Percentiles rank a stretch among this genome's conserved stretches.
Conservation (phyloP, 495 filamentous ascomycete species). For the Penicillium turbatum region DNA sequence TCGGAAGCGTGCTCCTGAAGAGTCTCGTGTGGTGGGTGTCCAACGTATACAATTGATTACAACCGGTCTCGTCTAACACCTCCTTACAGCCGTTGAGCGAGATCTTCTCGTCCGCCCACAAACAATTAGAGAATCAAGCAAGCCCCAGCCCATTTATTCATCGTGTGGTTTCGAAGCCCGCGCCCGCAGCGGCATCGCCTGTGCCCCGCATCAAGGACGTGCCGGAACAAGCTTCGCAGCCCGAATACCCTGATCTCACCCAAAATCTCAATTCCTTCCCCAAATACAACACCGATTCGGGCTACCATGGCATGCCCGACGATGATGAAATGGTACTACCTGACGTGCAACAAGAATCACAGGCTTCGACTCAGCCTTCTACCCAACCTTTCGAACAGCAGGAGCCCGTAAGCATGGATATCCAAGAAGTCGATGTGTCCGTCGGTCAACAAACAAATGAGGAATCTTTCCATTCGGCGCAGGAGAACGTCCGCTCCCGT, state of each 20-base stretch:
- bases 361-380: slow-evolving; percentile 34
- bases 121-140: slow-evolving; percentile 34
- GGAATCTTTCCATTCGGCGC: slow-evolving; percentile 63
- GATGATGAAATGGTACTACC: slow-evolving; percentile 38
- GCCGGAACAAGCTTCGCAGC: slow-evolving; percentile 20
- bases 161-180: slow-evolving; percentile 34
- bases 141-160: slow-evolving; percentile 33
- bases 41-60: slow-evolving; percentile 20
- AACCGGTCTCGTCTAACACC: slow-evolving; percentile 18
- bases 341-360: slow-evolving; percentile 32
- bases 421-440: slow-evolving; percentile 23
- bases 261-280: slow-evolving; percentile 40
- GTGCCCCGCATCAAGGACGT: slow-evolving; percentile 22
- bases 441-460: slow-evolving; percentile 51
- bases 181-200: slow-evolving; percentile 13
- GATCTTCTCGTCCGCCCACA: slow-evolving; percentile 63
- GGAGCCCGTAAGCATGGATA: slow-evolving; percentile 32
- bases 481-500: slow-evolving; percentile 51
- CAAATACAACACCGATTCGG: slow-evolving; percentile 61
- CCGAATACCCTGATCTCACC: slow-evolving; percentile 33
- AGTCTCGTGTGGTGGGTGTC: slow-evolving; percentile 58
- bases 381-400: slow-evolving; percentile 33
- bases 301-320: slow-evolving; percentile 74
- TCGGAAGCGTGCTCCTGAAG: slow-evolving; percentile 61
- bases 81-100: slow-evolving; percentile 68